These are phyloP conservation scores for Elymus sibiricus DNA, from an alignment of 176 grass and related monocot species.

Conservation along the genomic window DNA sequence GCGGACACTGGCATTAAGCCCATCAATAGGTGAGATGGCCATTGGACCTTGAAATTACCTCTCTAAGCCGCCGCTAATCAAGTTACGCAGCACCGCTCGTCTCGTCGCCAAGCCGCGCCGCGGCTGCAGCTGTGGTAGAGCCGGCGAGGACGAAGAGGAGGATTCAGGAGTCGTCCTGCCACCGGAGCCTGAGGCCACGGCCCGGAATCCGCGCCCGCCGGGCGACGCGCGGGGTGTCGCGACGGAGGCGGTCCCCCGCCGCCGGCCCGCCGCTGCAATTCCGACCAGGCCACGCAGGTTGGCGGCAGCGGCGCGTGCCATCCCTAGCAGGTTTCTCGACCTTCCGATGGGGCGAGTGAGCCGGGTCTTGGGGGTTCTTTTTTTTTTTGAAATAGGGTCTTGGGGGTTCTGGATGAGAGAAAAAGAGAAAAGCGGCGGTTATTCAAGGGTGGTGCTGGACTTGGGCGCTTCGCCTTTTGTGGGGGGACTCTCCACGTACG, in stretches of 20 bases:
- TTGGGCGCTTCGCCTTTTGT: neutral
- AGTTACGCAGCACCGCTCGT: slow-evolving; percentile 3
- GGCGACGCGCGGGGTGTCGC: slow-evolving; percentile 14
- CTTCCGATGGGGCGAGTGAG: neutral
- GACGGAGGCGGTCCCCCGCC: slow-evolving; percentile 34
- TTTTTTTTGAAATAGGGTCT: too few relatives aligned
- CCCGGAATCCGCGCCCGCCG: slow-evolving; percentile 38
- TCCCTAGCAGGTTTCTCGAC: slow-evolving; percentile 18
- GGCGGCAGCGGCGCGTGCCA: slow-evolving; percentile 47
- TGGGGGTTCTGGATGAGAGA: neutral
- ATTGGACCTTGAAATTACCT: slow-evolving; percentile 34
- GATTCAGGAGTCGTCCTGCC: slow-evolving; percentile 38
- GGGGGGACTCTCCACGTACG: neutral
- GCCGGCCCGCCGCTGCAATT: slow-evolving; percentile 34
- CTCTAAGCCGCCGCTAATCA: slow-evolving; percentile 45
- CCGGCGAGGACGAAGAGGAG: slow-evolving; percentile 17
- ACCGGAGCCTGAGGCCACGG: neutral
- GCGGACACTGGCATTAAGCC: neutral
- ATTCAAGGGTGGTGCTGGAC: neutral
- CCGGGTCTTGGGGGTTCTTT: too few relatives aligned
- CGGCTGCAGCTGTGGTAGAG: neutral
- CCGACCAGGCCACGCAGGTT: slow-evolving; percentile 55
- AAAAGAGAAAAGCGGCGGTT: neutral
- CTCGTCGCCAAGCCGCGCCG: slow-evolving; percentile 7
- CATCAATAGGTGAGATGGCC: neutral